phyloP scores from a whole-genome alignment of 306 rosid species.

The Lotus japonicus region DNA sequence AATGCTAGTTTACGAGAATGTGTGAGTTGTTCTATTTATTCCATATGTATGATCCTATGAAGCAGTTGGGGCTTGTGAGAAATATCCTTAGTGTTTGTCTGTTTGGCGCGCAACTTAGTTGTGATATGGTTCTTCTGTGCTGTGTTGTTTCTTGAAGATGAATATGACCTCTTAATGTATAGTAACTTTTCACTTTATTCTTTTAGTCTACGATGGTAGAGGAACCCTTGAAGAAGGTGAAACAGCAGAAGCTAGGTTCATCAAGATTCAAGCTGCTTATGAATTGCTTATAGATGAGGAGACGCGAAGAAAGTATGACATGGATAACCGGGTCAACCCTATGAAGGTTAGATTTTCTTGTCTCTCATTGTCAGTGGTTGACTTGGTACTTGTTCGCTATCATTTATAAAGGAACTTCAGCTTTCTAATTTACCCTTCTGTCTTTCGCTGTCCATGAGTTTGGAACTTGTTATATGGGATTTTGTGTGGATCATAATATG shows the following conservation, averaged over 20 bases:
- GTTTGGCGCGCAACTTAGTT: not conserved
- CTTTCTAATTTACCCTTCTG: not conserved
- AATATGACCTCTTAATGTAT: not conserved
- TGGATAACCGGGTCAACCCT: slow-evolving; percentile 77
- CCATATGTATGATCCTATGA: not conserved
- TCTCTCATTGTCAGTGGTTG: not conserved
- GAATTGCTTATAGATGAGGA: slow-evolving; percentile 70
- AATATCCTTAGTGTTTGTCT: not conserved
- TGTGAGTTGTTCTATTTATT: not conserved
- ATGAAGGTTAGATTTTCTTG: slow-evolving; percentile 62
- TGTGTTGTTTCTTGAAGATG: slow-evolving; percentile 4
- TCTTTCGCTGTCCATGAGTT: not conserved
- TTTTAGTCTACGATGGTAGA: slow-evolving; percentile 74
- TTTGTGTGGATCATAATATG: too few species aligned
- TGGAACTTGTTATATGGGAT: not conserved
- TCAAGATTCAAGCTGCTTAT: slow-evolving; percentile 96
- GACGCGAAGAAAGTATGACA: slow-evolving; percentile 68
- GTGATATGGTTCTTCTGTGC: not conserved
- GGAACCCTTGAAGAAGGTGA: slow-evolving; percentile 93
- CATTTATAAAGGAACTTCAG: not conserved
- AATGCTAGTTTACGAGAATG: slow-evolving; percentile 10
- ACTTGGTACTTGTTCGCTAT: not conserved
- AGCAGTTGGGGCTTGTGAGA: not conserved
- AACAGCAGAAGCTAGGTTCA: slow-evolving; percentile 90
- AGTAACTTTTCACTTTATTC: slow-evolving; percentile 15